Conservation (phyloP, 352 stramenopile species). For the Globisporangium recalcitrans region DNA sequence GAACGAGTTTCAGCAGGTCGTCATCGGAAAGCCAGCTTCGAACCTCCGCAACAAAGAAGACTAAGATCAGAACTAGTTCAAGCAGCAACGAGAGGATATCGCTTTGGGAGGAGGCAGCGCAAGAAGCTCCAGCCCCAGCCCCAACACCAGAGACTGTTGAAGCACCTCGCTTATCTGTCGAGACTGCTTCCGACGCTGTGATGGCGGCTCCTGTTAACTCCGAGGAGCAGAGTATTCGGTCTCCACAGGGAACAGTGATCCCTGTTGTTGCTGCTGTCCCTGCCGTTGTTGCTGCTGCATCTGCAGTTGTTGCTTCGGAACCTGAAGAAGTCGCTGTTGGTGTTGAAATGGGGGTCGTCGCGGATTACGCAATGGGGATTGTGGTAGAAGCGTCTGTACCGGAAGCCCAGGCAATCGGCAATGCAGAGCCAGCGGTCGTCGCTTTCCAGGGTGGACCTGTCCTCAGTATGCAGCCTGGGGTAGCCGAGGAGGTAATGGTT, state of each 20-base stretch:
- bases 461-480: neutral
- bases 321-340: constrained; percentile 18
- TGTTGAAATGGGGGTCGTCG: constrained; percentile 35
- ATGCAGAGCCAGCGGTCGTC: constrained; percentile 5
- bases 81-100: constrained; percentile 8
- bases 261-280: neutral
- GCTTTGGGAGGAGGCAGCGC: constrained; percentile 12
- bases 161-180: neutral
- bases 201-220: neutral
- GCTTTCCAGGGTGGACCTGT: constrained; percentile 1
- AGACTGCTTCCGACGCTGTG: neutral
- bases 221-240: neutral
- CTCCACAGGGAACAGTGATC: neutral
- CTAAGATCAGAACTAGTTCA: constrained; percentile 6
- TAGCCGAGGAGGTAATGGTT: neutral
- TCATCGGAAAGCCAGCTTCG: neutral
- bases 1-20: neutral
- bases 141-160: neutral
- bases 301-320: constrained; percentile 12
- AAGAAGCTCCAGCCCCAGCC: neutral
- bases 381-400: constrained; percentile 23
- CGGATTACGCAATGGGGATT: constrained; percentile 32
- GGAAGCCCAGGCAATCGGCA: neutral
- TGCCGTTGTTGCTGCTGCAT: neutral
- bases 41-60: neutral